Conservation (phyloP, 257 asterid species). For the Orobanche coerulescens region DNA sequence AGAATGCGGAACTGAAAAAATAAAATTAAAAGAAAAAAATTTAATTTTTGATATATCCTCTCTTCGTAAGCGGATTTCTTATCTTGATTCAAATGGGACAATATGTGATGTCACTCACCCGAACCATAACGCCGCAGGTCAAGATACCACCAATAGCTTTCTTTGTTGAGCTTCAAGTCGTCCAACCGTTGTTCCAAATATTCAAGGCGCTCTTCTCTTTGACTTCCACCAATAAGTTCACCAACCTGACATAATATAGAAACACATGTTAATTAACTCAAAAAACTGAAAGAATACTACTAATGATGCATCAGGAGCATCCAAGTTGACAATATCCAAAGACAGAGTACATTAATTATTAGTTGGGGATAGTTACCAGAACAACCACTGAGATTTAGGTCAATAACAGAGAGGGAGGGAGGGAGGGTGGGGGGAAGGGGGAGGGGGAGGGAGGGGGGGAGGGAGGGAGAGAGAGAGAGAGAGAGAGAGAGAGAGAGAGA, state of each 20-base stretch:
- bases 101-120: constrained; percentile 40
- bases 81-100: background rate
- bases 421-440: too few species aligned
- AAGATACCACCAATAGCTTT: constrained; percentile 99
- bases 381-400: background rate
- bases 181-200: constrained; percentile 75
- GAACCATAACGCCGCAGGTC: constrained; percentile 97
- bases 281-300: background rate
- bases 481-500: too few species aligned
- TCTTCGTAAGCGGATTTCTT: too few species aligned
- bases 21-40: background rate
- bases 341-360: background rate
- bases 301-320: background rate
- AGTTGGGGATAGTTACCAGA: background rate
- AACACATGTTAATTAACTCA: constrained; percentile 12
- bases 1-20: constrained; percentile 78
- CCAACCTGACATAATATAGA: constrained; percentile 48
- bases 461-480: too few species aligned
- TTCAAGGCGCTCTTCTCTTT: constrained; percentile 92
- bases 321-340: background rate
- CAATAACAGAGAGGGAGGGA: too few species aligned
- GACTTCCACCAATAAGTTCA: constrained; percentile 99
- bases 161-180: constrained; percentile 76
- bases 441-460: too few species aligned
- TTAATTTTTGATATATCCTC: too few species aligned